These are phyloP conservation scores for Plasmodium inui DNA, from an alignment of 169 alveolate species.

Conservation along the genomic window DNA sequence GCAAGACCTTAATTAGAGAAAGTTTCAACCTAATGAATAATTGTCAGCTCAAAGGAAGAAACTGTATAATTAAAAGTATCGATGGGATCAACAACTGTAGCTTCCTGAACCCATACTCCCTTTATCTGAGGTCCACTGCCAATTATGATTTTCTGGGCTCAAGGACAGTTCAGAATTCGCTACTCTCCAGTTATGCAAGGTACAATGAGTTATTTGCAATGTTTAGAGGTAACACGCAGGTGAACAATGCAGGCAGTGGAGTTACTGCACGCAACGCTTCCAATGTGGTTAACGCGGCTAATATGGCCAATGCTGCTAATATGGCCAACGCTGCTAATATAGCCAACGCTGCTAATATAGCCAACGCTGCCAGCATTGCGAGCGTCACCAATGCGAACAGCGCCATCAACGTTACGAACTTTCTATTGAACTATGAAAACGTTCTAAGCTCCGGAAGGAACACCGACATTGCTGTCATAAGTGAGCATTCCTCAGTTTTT, in stretches of 20 bases:
- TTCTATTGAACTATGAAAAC: conserved; percentile 24
- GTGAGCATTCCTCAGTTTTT: conserved; percentile 50
- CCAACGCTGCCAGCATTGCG: background rate
- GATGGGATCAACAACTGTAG: conserved; percentile 28
- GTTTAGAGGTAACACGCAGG: conserved; percentile 43
- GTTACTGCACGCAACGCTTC: background rate
- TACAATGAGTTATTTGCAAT: conserved; percentile 58
- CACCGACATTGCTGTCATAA: conserved; percentile 55
- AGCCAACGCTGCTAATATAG: background rate
- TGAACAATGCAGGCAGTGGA: background rate
- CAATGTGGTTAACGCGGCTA: background rate
- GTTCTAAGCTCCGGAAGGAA: conserved; percentile 17
- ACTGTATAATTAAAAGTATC: conserved; percentile 53
- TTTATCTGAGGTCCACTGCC: conserved; percentile 50
- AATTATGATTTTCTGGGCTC: conserved; percentile 33
- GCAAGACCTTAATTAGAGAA: conserved; percentile 52
- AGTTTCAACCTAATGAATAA: conserved; percentile 43
- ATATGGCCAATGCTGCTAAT: no score
- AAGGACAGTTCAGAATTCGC: conserved; percentile 24
- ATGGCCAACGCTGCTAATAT: no score
- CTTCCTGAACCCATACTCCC: conserved; percentile 42
- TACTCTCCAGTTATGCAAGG: conserved; percentile 42
- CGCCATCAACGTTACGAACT: background rate
- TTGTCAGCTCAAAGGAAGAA: conserved; percentile 59
- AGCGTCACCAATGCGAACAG: background rate